Evolutionary conservation across 306 rosid species (phyloP), one percentile per base, ranked within the genome.

Genomic region (Styphnolobium japonicum): DNA sequence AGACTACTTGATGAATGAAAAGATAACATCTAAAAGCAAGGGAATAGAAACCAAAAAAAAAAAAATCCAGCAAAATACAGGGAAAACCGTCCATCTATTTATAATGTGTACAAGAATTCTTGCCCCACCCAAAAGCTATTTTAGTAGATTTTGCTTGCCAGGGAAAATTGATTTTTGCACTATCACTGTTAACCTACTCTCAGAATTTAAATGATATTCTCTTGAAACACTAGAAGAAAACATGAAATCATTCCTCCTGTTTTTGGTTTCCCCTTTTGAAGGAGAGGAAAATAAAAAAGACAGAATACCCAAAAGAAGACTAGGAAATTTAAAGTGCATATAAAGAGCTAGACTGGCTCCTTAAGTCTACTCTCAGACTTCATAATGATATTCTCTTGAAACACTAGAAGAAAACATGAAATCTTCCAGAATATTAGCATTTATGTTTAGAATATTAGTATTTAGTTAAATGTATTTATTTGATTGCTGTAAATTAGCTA

Each of bases 1-100:
- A 21, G 27, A 70, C 58, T 48, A 7, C 82, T 51, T 19, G 40
- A 82, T 51, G 49, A 58, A 29, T 48, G 22, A 68, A 21, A 22
- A 48, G 10, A 73, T n/a, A n/a, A n/a, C 45, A 33, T 33, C 71
- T 25, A 51, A 72, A 71, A 52, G 75, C 43, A 71, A 77, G 61
- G 21, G 57, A 45, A 63, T 61, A 16, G 16, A 42, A 39, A 76
- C 73, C n/a, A n/a, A n/a, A n/a, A n/a, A 34, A 37, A 27, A n/a
- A n/a, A 49, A 36, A 58, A 42, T 37, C 42, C 51, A 73, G 39
- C 33, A 73, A 55, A 33, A 33, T 21, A 56, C 34, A 43, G 48
- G 36, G 29, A 12, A 58, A 68, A 27, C 29, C 62, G 21, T 12
- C 39, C 48, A 37, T 18, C 31, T 22, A 71, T 34, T 43, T 22